Evolutionary conservation across 1,284 basidiomycete species (phyloP).

Genomic region (Vanrija sp.): DNA sequence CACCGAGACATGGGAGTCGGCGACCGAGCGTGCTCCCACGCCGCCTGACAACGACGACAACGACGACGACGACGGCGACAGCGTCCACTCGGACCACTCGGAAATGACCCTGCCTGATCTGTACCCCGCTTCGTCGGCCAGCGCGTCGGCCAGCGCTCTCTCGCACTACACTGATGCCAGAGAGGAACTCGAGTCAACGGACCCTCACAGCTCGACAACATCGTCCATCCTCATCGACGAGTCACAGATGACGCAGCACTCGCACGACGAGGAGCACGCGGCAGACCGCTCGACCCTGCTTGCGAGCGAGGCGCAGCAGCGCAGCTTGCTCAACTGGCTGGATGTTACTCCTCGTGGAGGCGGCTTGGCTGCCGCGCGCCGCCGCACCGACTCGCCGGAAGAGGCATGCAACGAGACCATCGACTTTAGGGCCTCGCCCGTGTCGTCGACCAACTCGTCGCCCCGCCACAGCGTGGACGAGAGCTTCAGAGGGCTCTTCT

Average conservation of each 20-base stretch:
- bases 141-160: slow-evolving; percentile 2
- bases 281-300: too few species aligned
- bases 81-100: not conserved
- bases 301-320: too few species aligned
- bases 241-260: too few species aligned
- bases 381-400: too few species aligned
- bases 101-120: slow-evolving; percentile 16
- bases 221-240: too few species aligned
- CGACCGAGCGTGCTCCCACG: not conserved
- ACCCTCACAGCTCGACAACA: not conserved
- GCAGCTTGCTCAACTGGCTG: too few species aligned
- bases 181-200: not conserved
- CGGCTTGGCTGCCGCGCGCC: not conserved
- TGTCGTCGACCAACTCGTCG: slow-evolving; percentile 11
- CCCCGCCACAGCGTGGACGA: slow-evolving; percentile 16
- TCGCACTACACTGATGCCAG: slow-evolving; percentile 14
- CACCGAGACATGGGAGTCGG: not conserved
- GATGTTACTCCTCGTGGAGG: too few species aligned
- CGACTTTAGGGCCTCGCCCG: not conserved
- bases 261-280: too few species aligned
- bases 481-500: slow-evolving; percentile 36
- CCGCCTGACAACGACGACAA: not conserved
- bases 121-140: slow-evolving; percentile 5
- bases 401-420: not conserved
- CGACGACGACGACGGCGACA: not conserved